Evolutionary conservation across 805 yeast genomes (phyloP).

Genomic region (Blastobotrys peoriensis): DNA sequence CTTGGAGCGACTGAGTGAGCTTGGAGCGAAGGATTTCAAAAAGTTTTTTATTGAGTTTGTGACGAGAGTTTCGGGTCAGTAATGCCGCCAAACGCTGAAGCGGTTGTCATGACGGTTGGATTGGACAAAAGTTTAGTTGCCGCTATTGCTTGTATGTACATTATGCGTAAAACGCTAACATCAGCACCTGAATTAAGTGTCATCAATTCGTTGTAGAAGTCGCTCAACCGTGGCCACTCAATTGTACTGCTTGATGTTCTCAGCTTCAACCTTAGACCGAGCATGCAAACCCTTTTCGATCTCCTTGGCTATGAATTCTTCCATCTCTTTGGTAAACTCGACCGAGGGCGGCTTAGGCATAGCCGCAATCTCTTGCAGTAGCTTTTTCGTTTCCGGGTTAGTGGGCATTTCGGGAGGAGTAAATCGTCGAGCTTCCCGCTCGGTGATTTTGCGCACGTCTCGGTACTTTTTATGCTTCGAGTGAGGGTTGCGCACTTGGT

Average conservation of each 20-base stretch:
- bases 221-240: no score
- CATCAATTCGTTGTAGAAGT: no score
- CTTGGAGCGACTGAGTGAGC: conserved; percentile 48
- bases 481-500: conserved; percentile 69
- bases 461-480: conserved; percentile 55
- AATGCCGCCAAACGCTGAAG: neutral
- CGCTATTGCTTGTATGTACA: neutral
- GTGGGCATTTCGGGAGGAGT: conserved; percentile 75
- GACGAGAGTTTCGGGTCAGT: conserved; percentile 20
- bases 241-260: conserved; percentile 15
- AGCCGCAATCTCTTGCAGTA: conserved; percentile 28
- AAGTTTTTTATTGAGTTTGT: conserved; percentile 56
- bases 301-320: conserved; percentile 45
- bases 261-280: conserved; percentile 22
- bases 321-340: conserved; percentile 46
- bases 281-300: conserved; percentile 21
- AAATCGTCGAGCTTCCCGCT: conserved; percentile 54
- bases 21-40: conserved; percentile 59
- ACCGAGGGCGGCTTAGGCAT: conserved; percentile 29
- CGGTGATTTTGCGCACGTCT: conserved; percentile 47
- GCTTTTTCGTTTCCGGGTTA: conserved; percentile 43
- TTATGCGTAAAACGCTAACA: neutral
- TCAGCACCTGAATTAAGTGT: no score
- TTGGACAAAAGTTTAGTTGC: neutral
- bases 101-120: neutral